phyloP scores from a whole-genome alignment of 352 stramenopile genomes.

The Globisporangium radiosum region DNA sequence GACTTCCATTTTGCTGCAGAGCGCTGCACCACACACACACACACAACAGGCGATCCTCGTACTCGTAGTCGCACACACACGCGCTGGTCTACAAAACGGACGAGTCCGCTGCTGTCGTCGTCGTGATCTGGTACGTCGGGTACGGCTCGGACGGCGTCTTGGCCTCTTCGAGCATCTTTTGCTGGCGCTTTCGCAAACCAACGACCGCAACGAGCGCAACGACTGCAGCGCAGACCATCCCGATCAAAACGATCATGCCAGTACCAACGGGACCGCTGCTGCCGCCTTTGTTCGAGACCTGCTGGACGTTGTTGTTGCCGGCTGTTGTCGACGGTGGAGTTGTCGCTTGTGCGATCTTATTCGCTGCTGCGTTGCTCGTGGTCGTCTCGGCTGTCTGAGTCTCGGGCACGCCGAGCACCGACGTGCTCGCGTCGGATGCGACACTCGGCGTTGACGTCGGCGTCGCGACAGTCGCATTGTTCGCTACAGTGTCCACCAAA shows the following conservation, averaged over 20 bases:
- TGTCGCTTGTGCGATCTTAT: not conserved
- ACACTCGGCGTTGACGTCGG: not conserved
- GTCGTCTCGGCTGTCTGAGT: not conserved
- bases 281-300: conserved; percentile 23
- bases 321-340: not conserved
- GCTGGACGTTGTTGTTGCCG: conserved; percentile 3
- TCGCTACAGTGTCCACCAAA: not conserved
- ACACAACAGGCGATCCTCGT: too few species aligned
- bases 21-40: too few species aligned
- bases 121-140: conserved; percentile 11
- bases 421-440: not conserved
- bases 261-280: conserved; percentile 12
- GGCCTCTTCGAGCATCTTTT: conserved; percentile 32
- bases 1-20: too few species aligned
- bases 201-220: conserved; percentile 36
- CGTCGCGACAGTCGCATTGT: not conserved
- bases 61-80: too few species aligned
- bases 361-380: not conserved
- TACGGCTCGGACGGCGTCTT: conserved; percentile 37
- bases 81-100: conserved; percentile 3
- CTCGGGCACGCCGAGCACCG: not conserved
- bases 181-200: conserved; percentile 30
- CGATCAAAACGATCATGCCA: conserved; percentile 32
- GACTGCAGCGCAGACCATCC: conserved; percentile 28
- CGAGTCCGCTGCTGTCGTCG: not conserved